Evolutionary conservation across 1,284 basidiomycete genomes (phyloP).

Genomic region (Rhodotorula sp.): DNA sequence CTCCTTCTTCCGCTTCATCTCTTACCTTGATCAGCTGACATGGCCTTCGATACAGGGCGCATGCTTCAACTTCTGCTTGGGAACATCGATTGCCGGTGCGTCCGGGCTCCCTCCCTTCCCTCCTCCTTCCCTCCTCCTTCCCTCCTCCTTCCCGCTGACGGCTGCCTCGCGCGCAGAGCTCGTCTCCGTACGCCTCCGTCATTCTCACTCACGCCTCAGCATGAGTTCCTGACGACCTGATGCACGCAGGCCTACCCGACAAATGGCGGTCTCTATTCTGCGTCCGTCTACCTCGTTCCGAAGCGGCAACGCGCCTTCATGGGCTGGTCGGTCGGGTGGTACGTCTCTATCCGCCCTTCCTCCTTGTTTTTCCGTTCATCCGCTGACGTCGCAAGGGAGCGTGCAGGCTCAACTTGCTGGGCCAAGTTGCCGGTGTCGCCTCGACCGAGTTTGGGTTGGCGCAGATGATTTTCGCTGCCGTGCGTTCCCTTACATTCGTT

Average conservation of each 20-base stretch:
- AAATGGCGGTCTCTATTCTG: constrained; percentile 58
- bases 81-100: constrained; percentile 69
- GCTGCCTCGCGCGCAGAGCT: constrained; percentile 4
- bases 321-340: constrained; percentile 57
- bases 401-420: constrained; percentile 73
- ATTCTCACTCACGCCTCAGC: too few species aligned
- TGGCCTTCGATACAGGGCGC: constrained; percentile 53
- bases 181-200: constrained; percentile 10
- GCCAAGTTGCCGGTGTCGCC: constrained; percentile 76
- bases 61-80: constrained; percentile 69
- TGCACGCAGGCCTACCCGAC: constrained; percentile 65
- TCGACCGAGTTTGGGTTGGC: constrained; percentile 86
- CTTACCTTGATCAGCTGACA: background rate
- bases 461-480: constrained; percentile 75
- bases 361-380: background rate
- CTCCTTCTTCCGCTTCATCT: constrained; percentile 43
- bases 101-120: constrained; percentile 31
- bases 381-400: background rate
- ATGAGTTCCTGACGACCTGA: background rate
- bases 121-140: background rate
- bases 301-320: constrained; percentile 62
- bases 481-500: background rate
- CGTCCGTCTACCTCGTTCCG: constrained; percentile 69
- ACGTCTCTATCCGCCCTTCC: constrained; percentile 1
- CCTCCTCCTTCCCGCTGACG: background rate